Conservation (phyloP, 371 early-diverging fungal species). For the Zancudomyces culisetae region DNA sequence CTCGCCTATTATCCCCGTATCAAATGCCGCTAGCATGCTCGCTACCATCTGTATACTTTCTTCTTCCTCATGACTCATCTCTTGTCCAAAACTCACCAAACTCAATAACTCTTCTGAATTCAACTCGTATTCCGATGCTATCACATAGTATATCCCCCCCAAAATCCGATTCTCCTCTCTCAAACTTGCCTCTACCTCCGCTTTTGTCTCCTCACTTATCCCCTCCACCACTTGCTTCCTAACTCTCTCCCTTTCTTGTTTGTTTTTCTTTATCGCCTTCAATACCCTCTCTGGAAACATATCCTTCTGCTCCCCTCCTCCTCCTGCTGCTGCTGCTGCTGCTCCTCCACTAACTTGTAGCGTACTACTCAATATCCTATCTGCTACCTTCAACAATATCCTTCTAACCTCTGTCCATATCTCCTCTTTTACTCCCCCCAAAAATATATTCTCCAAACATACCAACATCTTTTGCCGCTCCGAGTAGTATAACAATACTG, state of each 20-base stretch:
- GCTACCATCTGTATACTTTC: constrained; percentile 32
- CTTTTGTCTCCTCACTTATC: constrained; percentile 26
- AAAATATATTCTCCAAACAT: constrained; percentile 38
- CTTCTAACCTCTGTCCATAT: constrained; percentile 28
- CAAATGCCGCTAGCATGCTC: constrained; percentile 32
- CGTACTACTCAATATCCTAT: constrained; percentile 24
- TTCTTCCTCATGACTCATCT: constrained; percentile 29
- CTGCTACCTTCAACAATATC: constrained; percentile 16
- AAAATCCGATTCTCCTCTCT: constrained; percentile 37
- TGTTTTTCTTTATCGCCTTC: constrained; percentile 25
- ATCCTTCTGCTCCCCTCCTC: neutral
- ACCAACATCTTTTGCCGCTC: constrained; percentile 45
- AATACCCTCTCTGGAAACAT: constrained; percentile 23
- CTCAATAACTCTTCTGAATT: constrained; percentile 27
- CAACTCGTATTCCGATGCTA: constrained; percentile 30
- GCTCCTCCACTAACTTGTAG: constrained; percentile 5
- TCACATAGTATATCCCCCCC: constrained; percentile 33
- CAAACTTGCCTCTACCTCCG: constrained; percentile 25
- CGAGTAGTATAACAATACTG: constrained; percentile 42
- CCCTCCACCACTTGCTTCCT: constrained; percentile 8
- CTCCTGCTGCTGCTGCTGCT: neutral
- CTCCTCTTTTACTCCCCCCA: constrained; percentile 26
- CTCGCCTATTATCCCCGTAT: constrained; percentile 14
- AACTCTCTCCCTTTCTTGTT: constrained; percentile 20
- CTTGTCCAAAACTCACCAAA: constrained; percentile 32